Base-by-base conservation (phyloP, 2,329 filamentous ascomycete species). In the Fusarium tupiense region DNA sequence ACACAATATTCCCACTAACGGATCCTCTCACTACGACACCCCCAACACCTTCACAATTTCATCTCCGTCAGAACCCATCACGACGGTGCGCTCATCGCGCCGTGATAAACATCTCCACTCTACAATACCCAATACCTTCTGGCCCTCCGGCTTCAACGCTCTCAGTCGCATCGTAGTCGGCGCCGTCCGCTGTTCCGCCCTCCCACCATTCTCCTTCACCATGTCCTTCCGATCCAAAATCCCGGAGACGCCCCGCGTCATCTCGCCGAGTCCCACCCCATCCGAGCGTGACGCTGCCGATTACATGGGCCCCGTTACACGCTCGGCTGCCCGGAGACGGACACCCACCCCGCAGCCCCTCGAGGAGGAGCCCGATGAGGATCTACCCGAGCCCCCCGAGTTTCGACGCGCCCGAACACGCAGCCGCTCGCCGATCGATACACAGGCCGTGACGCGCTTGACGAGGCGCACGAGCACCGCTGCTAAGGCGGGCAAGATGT, bases 221-320 rank as follows among this genome's bases (percentile, higher is more conserved):
- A 90, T 91, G 85, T 86, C 89, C 64, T 80, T 86, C 69, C 86
- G 85, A 66, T 82, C 83, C 60, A 85, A 89, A 69, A 82, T 96
- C 66, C 95, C 95, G 65, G 89, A 89, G 65, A 96, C 93, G 64
- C 95, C 95, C 79, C 92, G 94, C 80, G 93, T 98, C 76, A 97
- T 96, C 77, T 97, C 94, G 19, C 95, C 95, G 46, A 96, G 94
- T 63, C 95, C 95, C 46, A 92, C 93, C 6, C 80, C 82, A 31
- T 82, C 82, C 49, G 82, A 83, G 63, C 77, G 69, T 37, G 81
- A 80, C 24, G 67, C 65, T 35, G 73, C 71, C 31, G 82, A 83
- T 43, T 89, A 97, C 83, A 91, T 90, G 74, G 93, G 91, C 16
- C 94, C 94, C 11, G 87, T 91, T 70, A 97, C 94, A 71, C 91